Base-by-base conservation (phyloP, 495 filamentous ascomycete genomes). In the Monascus purpureus region DNA sequence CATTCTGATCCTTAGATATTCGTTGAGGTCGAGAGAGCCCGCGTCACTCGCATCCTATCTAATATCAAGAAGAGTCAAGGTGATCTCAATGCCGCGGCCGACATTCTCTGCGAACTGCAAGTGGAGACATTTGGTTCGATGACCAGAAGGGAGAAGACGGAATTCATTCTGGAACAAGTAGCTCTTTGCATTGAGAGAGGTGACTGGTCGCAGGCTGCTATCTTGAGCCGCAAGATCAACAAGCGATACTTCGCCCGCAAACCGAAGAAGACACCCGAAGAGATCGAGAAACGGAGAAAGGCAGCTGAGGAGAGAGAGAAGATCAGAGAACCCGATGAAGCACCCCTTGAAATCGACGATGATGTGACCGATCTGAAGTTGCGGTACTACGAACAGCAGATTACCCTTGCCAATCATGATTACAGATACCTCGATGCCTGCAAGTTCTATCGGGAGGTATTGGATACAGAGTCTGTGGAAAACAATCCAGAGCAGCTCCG, bases 51-150 rank as follows among this genome's bases (percentile, higher is more conserved):
- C 43, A 90, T 93, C 39, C 67, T 97, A 12, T 93, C 90, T 29
- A 74, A 94, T 56, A 95, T 97, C 68, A 95, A 93, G 68, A 93
- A 93, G 53, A 55, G 77, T 31, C 83, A 95, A 58, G 88, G 87
- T 31, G 85, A 97, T 46, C 68, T 93, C 37, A 81, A 79, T 47
- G 77, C 82, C 9, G 92, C 90, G 4, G 79, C 82, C 38, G 87
- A 93, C 42, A 90, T 84, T 33, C 70, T 97, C 14, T 97, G 90
- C 58, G 90, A 97, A 63, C 69, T 97, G 34, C 90, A 97, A 54
- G 90, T 97, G 12, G 90, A 97, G 67, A 97, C 90, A 1, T 97
- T 97, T 46, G 90, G 90, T 13, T 96, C 90, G 24, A 97, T 97
- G 90, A 78, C 82, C 27, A 69, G 88, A 43, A 75, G 92, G 38